Conservation (phyloP, 306 rosid species). For the Ormosia semicastrata region DNA sequence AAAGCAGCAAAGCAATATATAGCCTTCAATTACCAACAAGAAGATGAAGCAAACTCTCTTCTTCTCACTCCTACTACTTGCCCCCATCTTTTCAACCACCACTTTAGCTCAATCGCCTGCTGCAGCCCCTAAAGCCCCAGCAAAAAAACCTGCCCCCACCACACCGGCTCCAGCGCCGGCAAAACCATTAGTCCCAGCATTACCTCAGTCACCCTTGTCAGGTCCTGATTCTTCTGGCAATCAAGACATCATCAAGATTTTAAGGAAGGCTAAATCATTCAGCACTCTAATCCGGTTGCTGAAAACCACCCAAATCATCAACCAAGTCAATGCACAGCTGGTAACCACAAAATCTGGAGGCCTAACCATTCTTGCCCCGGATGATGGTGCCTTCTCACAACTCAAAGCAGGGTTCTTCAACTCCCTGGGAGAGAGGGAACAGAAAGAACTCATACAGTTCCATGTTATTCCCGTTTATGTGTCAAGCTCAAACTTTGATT, state of each 20-base stretch:
- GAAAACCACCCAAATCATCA: conserved; percentile 57
- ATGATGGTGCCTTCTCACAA: conserved; percentile 51
- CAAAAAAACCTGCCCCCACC: conserved; percentile 27
- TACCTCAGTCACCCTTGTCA: conserved; percentile 27
- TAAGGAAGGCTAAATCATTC: conserved; percentile 56
- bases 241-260: conserved; percentile 51
- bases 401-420: conserved; percentile 65
- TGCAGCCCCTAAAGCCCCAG: conserved; percentile 42
- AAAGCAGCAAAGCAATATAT: not conserved
- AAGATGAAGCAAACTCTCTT: conserved; percentile 35
- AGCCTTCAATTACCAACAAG: not conserved
- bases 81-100: conserved; percentile 20
- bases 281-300: conserved; percentile 52
- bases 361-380: conserved; percentile 55
- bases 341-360: conserved; percentile 46
- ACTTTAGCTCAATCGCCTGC: conserved; percentile 48
- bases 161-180: conserved; percentile 32
- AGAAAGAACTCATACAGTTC: conserved; percentile 52
- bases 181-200: conserved; percentile 41
- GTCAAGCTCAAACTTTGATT: conserved; percentile 55
- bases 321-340: conserved; percentile 56
- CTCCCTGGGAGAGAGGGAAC: conserved; percentile 44
- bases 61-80: conserved; percentile 23
- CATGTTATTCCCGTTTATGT: conserved; percentile 55
- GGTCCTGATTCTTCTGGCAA: conserved; percentile 30